These are phyloP conservation scores for Puccinia triticina DNA, from an alignment of 1,284 basidiomycete genomes.

Conservation along the genomic window DNA sequence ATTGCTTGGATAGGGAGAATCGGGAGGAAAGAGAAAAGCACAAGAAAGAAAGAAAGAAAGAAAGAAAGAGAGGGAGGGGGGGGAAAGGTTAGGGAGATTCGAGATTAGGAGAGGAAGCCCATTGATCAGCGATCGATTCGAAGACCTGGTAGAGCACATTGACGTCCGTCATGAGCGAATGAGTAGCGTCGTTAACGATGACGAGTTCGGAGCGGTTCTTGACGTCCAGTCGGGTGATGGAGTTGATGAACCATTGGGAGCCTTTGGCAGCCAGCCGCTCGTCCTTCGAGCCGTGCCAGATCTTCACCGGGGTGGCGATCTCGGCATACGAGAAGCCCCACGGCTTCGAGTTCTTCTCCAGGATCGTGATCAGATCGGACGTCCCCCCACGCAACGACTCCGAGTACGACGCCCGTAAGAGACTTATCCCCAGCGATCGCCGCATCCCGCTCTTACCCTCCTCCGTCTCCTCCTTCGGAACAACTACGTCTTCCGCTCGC, in stretches of 20 bases:
- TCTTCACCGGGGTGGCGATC: conserved; percentile 75
- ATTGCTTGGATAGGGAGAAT: too few species aligned
- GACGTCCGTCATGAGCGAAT: conserved; percentile 62
- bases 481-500: not conserved
- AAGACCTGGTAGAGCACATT: conserved; percentile 84
- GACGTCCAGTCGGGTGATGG: conserved; percentile 66
- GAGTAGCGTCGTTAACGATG: conserved; percentile 79
- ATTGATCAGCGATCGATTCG: conserved; percentile 65
- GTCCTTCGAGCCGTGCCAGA: conserved; percentile 92
- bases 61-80: too few species aligned
- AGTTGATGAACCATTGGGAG: conserved; percentile 70
- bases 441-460: not conserved
- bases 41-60: not conserved
- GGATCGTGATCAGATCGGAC: conserved; percentile 83
- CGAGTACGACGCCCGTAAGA: conserved; percentile 89
- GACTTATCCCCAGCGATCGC: conserved; percentile 66
- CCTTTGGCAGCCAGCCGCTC: conserved; percentile 84
- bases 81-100: not conserved
- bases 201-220: conserved; percentile 80
- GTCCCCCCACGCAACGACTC: conserved; percentile 89
- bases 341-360: conserved; percentile 79
- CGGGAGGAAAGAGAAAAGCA: not conserved
- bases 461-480: not conserved
- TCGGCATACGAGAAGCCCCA: conserved; percentile 71
- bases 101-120: not conserved